phyloP scores from a whole-genome alignment of 176 grass and related monocot genomes.

The Otatea glauca region DNA sequence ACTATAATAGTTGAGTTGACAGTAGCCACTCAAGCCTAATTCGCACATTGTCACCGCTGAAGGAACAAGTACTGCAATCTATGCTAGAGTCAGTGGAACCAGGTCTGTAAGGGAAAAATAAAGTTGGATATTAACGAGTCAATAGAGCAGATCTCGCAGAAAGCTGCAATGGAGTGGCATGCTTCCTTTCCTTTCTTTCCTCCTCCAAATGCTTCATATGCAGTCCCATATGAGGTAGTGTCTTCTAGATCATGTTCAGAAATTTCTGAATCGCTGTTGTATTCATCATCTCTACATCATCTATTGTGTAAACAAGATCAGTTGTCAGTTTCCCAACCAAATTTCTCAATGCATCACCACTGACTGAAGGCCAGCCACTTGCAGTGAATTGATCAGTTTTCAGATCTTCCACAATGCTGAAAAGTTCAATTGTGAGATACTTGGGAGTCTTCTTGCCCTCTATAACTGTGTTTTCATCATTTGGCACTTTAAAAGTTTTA shows the following conservation, averaged over 20 bases:
- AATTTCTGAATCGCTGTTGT: slow-evolving; percentile 46
- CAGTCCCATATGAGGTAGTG: slow-evolving; percentile 69
- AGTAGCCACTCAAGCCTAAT: slow-evolving; percentile 28
- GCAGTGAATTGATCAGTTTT: slow-evolving; percentile 69
- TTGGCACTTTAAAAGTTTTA: slow-evolving; percentile 76
- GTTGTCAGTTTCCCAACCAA: slow-evolving; percentile 74
- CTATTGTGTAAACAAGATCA: slow-evolving; percentile 54
- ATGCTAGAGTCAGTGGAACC: slow-evolving; percentile 14
- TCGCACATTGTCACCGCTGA: background rate
- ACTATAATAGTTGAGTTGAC: background rate
- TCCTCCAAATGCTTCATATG: slow-evolving; percentile 86
- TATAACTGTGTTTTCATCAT: slow-evolving; percentile 50
- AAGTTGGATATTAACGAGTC: slow-evolving; percentile 95
- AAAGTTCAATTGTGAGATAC: slow-evolving; percentile 65
- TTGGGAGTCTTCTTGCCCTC: slow-evolving; percentile 69
- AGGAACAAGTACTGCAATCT: background rate
- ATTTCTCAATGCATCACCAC: slow-evolving; percentile 73
- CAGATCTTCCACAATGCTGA: slow-evolving; percentile 65
- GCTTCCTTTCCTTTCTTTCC: slow-evolving; percentile 83
- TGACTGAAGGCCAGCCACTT: slow-evolving; percentile 82
- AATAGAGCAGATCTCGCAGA: slow-evolving; percentile 88
- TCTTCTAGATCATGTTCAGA: slow-evolving; percentile 39
- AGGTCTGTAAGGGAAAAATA: slow-evolving; percentile 87
- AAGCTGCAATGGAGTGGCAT: slow-evolving; percentile 85
- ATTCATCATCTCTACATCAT: slow-evolving; percentile 50